Base-by-base conservation (phyloP, 2,329 filamentous ascomycete species). In the Pseudocercospora crystallina region DNA sequence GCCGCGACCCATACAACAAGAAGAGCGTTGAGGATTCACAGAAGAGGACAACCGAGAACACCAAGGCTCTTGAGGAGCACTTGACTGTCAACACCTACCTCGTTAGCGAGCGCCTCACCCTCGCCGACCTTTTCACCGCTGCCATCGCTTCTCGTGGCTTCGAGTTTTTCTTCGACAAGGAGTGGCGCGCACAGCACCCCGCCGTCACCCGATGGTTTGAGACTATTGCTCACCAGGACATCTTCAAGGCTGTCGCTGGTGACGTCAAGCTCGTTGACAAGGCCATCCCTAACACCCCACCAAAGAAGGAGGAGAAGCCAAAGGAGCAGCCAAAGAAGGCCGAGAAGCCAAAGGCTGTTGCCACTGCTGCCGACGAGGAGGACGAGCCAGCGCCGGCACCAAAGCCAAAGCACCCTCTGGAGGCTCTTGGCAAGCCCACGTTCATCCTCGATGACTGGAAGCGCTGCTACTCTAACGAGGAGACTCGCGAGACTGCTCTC, bases 401-500 rank as follows among this genome's bases (percentile, higher is more conserved):
- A 69, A 97, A 96, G 86, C 76, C 91, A 71, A 99, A 97, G 87
- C 94, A 99, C 81, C 91, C 94, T 65, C 82, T 95, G 61, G 92
- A 96, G 74, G 74, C 83, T 62, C 87, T 97, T 49, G 84, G 85
- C 68, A 87, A 85, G 72, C 79, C 94, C 56, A 84, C 86, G 51
- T 82, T 96, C 70, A 80, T 87, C 64, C 82, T 99, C 51, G 94
- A 99, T 71, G 94, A 99, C 78, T 96, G 87, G 89, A 99, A 99
- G 87, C 90, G 94, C 71, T 86, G 89, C 75, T 99, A 95, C 85
- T 99, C 94, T 69, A 99, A 99, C 85, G 83, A 87, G 73, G 90
- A 96, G 60, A 91, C 89, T 64, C 82, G 83, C 51, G 79, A 85
- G 60, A 85, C 80, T 60, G 90, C 92, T 66, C 80, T 97, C 68